phyloP scores from a whole-genome alignment of 31 red algal genomes.

The Endocladia muricata region DNA sequence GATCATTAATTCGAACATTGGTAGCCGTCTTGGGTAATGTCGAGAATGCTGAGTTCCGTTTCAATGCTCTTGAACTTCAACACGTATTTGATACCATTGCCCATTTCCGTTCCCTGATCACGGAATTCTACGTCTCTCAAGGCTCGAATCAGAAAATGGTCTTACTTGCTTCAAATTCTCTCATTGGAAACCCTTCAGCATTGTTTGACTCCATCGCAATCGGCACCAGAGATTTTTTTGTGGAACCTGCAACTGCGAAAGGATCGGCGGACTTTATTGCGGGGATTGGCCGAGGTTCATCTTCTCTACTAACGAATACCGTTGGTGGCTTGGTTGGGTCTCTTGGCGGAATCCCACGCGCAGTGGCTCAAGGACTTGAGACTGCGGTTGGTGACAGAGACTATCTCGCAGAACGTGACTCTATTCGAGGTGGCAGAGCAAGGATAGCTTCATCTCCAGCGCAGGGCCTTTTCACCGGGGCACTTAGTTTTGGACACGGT shows the following conservation, averaged over 20 bases:
- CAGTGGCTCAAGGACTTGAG: constrained; percentile 87
- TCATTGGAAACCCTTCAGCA: constrained; percentile 93
- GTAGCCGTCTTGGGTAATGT: constrained; percentile 96
- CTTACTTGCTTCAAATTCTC: constrained; percentile 81
- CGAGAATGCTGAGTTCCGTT: constrained; percentile 93
- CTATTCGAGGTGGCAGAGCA: constrained; percentile 76
- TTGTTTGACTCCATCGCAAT: constrained; percentile 96
- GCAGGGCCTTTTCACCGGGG: constrained; percentile 84
- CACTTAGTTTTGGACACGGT: constrained; percentile 92
- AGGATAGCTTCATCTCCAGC: constrained; percentile 70
- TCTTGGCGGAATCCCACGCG: constrained; percentile 85
- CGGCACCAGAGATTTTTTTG: constrained; percentile 97
- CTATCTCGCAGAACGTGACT: constrained; percentile 89
- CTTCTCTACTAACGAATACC: constrained; percentile 87
- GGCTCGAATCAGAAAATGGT: constrained; percentile 85
- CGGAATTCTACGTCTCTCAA: constrained; percentile 90
- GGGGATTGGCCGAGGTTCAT: constrained; percentile 84
- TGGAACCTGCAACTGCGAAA: constrained; percentile 93
- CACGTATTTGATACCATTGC: constrained; percentile 89
- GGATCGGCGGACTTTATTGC: constrained; percentile 91
- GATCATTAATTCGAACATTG: constrained; percentile 79
- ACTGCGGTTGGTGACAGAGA: constrained; percentile 93
- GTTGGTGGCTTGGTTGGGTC: constrained; percentile 93
- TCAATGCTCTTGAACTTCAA: constrained; percentile 91
- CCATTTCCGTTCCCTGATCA: constrained; percentile 85